These are phyloP conservation scores for Penicillium atrosanguineum DNA, from an alignment of 495 filamentous ascomycete genomes.

Conservation along the genomic window DNA sequence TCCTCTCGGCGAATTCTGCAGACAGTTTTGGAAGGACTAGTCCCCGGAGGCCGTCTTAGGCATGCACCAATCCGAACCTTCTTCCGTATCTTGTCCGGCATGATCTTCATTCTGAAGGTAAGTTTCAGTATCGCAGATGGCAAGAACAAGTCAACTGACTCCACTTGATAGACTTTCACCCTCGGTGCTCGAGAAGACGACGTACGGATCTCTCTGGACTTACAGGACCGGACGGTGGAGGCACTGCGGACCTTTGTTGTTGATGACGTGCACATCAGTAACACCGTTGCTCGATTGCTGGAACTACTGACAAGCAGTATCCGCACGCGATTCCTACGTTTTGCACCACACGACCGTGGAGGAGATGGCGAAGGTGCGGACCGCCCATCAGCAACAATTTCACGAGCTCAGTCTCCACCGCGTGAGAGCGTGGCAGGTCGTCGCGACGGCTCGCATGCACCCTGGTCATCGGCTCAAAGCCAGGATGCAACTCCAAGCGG, in stretches of 20 bases:
- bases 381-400: slow-evolving; percentile 33
- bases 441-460: slow-evolving; percentile 29
- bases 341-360: slow-evolving; percentile 44
- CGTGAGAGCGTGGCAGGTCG: slow-evolving; percentile 29
- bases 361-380: slow-evolving; percentile 41
- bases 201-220: slow-evolving; percentile 72
- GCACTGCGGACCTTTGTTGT: slow-evolving; percentile 83
- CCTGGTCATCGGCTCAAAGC: slow-evolving; percentile 29
- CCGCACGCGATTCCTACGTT: slow-evolving; percentile 68
- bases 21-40: slow-evolving; percentile 78
- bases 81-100: slow-evolving; percentile 89
- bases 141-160: background rate
- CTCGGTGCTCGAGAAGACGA: slow-evolving; percentile 88
- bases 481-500: slow-evolving; percentile 26
- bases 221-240: slow-evolving; percentile 77
- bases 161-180: slow-evolving; percentile 71
- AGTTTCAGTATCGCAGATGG: background rate
- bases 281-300: slow-evolving; percentile 88
- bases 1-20: slow-evolving; percentile 79
- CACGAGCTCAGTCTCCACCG: slow-evolving; percentile 38
- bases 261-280: slow-evolving; percentile 94
- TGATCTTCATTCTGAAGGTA: slow-evolving; percentile 88
- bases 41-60: slow-evolving; percentile 79
- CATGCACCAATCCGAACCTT: slow-evolving; percentile 92
- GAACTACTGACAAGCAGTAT: slow-evolving; percentile 75